Evolutionary conservation across 148 eudicot species (phyloP).

Genomic region (Gaultheria prostrata): DNA sequence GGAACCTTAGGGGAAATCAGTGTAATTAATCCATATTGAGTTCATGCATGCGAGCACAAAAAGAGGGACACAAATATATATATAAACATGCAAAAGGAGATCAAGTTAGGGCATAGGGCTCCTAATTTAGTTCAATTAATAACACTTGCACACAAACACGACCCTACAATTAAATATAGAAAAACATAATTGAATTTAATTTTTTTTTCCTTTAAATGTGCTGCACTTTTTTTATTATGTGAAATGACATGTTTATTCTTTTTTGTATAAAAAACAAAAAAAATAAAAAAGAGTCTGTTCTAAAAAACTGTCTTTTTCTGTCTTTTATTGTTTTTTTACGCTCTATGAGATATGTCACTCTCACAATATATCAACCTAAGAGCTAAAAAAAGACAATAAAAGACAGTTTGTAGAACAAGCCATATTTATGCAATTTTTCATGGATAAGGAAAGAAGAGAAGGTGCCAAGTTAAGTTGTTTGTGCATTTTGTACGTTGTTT

Average conservation of each 20-base stretch:
- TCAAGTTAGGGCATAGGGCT: constrained; percentile 4
- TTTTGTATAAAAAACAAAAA: background rate
- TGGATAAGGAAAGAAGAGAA: too few species aligned
- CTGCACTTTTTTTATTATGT: background rate
- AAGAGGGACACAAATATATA: too few species aligned
- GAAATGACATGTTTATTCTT: background rate
- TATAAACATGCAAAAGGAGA: background rate
- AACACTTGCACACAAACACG: background rate
- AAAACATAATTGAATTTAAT: background rate
- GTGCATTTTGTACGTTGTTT: background rate
- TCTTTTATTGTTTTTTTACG: too few species aligned
- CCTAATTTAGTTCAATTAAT: background rate
- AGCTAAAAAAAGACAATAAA: too few species aligned
- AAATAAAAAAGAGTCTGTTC: background rate
- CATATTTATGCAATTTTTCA: too few species aligned
- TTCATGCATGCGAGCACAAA: constrained; percentile 1
- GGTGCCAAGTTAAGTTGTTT: too few species aligned
- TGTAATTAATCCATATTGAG: background rate
- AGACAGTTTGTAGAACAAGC: too few species aligned
- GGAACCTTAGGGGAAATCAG: background rate
- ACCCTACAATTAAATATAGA: background rate
- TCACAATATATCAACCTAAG: too few species aligned
- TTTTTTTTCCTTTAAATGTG: background rate
- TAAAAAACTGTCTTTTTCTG: too few species aligned
- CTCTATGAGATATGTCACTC: too few species aligned